These are phyloP conservation scores for Solanum hybrid DNA, from an alignment of 305 asterid species.

Conservation along the genomic window DNA sequence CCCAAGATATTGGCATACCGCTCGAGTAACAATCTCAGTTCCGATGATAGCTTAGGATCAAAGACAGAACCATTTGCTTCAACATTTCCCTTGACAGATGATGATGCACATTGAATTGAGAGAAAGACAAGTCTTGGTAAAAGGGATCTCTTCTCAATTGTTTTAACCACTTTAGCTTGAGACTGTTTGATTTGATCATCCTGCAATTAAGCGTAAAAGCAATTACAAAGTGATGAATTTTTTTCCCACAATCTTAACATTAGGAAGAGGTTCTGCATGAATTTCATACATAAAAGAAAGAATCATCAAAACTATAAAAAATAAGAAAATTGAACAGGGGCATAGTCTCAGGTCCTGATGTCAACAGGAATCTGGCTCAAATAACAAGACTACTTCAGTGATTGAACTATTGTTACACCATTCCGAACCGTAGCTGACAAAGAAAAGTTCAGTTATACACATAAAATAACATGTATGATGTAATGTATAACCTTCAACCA, in stretches of 20 bases:
- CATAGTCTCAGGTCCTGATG: not conserved
- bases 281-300: not conserved
- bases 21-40: slow-evolving; percentile 72
- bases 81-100: slow-evolving; percentile 56
- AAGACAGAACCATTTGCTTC: slow-evolving; percentile 56
- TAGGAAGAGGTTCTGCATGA: not conserved
- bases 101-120: slow-evolving; percentile 72
- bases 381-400: not conserved
- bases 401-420: not conserved
- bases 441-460: not conserved
- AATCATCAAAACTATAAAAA: not conserved
- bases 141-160: slow-evolving; percentile 82
- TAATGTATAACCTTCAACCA: not conserved
- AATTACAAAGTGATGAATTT: not conserved
- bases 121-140: slow-evolving; percentile 84
- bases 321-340: not conserved
- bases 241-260: not conserved
- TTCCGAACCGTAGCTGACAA: not conserved
- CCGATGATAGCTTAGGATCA: slow-evolving; percentile 58
- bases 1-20: slow-evolving; percentile 72
- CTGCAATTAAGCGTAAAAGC: slow-evolving; percentile 24
- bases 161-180: slow-evolving; percentile 41
- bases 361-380: not conserved
- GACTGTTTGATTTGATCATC: slow-evolving; percentile 48
- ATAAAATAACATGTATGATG: not conserved